Base-by-base conservation (phyloP, 805 yeast species). In the Wickerhamiella parazyma region DNA sequence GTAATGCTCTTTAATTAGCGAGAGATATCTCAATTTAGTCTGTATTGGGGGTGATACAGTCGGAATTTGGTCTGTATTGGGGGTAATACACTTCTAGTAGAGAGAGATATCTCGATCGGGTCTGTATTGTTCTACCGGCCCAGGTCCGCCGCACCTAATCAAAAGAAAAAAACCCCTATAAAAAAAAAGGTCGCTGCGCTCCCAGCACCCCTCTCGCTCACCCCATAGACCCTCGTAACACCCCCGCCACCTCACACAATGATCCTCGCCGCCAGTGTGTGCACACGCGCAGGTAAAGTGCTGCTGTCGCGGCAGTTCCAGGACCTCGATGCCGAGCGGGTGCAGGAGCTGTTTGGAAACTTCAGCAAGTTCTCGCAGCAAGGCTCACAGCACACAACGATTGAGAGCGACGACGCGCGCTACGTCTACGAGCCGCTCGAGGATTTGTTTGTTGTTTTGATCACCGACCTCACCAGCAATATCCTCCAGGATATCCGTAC, bases 351-450 rank as follows among this genome's bases (percentile, higher is more conserved):
- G 48, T 68, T 91, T 57, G 79, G 95, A 22, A 80, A 78, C 52
- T 86, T 89, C 63, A 94, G 95, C 45, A 67, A 80, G 46, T 70
- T 91, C 51, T 73, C 87, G 43, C 70, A 81, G 37, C 76, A 76
- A 24, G 71, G 71, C 39, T 75, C 76, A 19, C 95, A 86, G 65
- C 94, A 87, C 61, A 89, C 97, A 39, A 81, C 93, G 9, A 91
- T 85, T 25, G 98, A 91, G 62, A 94, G 83, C 58, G 94, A 81
- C 42, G 76, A 76, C 52, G 91, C 84, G 33, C 77, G 99, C 62
- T 91, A 84, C 59, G 91, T 91, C 42, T 91, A 85, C 64, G 95
- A 86, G 63, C 96, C 98, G 38, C 72, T 91, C 59, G 98, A 91
- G 60, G 95, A 86, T 52, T 76, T 84, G 46, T 89, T 84, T 62